phyloP scores from a whole-genome alignment of 2,329 filamentous ascomycete genomes.

The Aureobasidium uvarum region DNA sequence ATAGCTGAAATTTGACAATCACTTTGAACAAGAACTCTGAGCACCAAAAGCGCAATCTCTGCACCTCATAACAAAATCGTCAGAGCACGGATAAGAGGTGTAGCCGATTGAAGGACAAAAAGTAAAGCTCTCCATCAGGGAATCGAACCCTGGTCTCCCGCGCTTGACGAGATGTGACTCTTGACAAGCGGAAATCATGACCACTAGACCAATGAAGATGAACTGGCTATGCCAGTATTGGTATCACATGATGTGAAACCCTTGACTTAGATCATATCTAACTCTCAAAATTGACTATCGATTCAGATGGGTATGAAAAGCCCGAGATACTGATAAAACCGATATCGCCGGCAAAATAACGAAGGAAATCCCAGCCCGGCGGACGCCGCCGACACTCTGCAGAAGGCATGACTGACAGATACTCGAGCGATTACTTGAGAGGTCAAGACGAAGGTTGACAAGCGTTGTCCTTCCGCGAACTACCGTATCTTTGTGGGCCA shows the following conservation, averaged over 20 bases:
- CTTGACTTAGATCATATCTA: no score
- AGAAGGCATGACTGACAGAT: slow-evolving; percentile 7
- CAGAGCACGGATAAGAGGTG: not conserved
- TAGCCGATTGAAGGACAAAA: not conserved
- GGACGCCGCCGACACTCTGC: slow-evolving; percentile 10
- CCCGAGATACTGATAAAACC: not conserved
- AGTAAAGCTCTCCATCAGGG: slow-evolving; percentile 15
- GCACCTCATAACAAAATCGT: not conserved
- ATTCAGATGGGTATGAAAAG: no score
- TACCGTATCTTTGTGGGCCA: not conserved
- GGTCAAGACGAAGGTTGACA: not conserved
- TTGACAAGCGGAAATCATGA: slow-evolving; percentile 22
- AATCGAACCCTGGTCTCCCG: slow-evolving; percentile 20
- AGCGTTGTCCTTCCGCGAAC: not conserved
- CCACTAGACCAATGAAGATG: slow-evolving; percentile 21
- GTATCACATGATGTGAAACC: slow-evolving; percentile 3
- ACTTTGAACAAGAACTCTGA: not conserved
- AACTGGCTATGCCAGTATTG: slow-evolving; percentile 3
- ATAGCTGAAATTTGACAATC: not conserved
- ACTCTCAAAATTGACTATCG: no score
- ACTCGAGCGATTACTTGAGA: slow-evolving; percentile 21
- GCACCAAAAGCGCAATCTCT: not conserved
- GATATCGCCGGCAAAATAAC: not conserved
- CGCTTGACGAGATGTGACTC: slow-evolving; percentile 12
- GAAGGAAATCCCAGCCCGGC: not conserved